Percentiles rank a stretch among this genome's conserved stretches.
Conservation (phyloP, 106 monocot genomes). For the Gastrodia elata region DNA sequence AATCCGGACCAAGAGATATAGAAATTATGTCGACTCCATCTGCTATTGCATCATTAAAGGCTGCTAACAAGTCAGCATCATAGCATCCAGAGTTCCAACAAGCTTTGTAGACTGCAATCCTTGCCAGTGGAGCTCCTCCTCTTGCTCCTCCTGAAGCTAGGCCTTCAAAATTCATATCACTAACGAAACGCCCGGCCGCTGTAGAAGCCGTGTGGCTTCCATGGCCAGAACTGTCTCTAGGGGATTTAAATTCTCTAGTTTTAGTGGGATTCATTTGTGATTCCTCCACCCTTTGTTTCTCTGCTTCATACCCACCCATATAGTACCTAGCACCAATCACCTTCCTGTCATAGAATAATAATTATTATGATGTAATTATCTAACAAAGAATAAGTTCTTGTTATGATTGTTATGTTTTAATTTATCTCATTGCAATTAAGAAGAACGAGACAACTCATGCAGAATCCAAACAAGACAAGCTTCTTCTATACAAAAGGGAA, state of each 20-base stretch:
- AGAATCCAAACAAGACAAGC: background rate
- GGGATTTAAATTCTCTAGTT: slow-evolving; percentile 44
- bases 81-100: slow-evolving; percentile 91
- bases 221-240: slow-evolving; percentile 82
- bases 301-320: slow-evolving; percentile 53
- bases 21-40: slow-evolving; percentile 89
- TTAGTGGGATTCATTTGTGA: slow-evolving; percentile 6
- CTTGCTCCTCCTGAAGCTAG: slow-evolving; percentile 59
- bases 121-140: slow-evolving; percentile 78
- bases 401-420: no score
- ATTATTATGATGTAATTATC: background rate
- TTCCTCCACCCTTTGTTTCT: slow-evolving; percentile 16
- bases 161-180: slow-evolving; percentile 54
- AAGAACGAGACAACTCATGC: no score
- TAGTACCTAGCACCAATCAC: slow-evolving; percentile 85
- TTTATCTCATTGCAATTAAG: background rate
- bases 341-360: slow-evolving; percentile 22
- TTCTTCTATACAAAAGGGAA: background rate
- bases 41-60: slow-evolving; percentile 76
- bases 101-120: slow-evolving; percentile 82
- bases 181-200: slow-evolving; percentile 60
- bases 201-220: slow-evolving; percentile 93
- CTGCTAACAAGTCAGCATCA: slow-evolving; percentile 83
- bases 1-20: slow-evolving; percentile 63
- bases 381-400: background rate